A percentile compares a stretch with the other conserved stretches of the same genome.
These are phyloP conservation scores for Bipolaris bicolor DNA, from an alignment of 2,329 filamentous ascomycete species.

Conservation along the genomic window DNA sequence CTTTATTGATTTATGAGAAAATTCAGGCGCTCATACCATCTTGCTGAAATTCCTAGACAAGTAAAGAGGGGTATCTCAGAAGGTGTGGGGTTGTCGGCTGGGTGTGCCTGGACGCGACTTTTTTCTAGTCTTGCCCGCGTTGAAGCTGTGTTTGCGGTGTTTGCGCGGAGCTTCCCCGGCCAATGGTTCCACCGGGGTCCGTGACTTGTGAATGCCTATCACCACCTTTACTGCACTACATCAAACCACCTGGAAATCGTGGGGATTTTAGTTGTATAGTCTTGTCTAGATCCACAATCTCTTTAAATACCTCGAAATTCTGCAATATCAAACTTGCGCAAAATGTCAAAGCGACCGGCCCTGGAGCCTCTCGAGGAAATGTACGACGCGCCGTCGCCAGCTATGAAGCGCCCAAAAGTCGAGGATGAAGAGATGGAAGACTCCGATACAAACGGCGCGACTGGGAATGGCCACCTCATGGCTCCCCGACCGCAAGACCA, in stretches of 20 bases:
- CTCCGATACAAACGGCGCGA: slow-evolving; percentile 29
- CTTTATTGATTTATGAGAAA: neutral
- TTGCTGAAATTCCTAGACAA: slow-evolving; percentile 29
- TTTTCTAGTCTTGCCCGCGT: slow-evolving; percentile 41
- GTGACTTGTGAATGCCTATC: slow-evolving; percentile 28
- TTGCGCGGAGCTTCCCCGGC: slow-evolving; percentile 26
- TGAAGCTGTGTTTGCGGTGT: slow-evolving; percentile 36
- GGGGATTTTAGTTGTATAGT: neutral
- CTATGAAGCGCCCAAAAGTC: slow-evolving; percentile 55
- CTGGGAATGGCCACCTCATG: slow-evolving; percentile 41
- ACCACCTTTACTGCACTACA: slow-evolving; percentile 13
- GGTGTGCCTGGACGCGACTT: slow-evolving; percentile 44
- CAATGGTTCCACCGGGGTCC: slow-evolving; percentile 26
- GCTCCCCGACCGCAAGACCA: slow-evolving; percentile 33
- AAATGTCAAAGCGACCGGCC: slow-evolving; percentile 57
- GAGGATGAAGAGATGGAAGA: slow-evolving; percentile 51
- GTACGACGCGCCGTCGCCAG: slow-evolving; percentile 52
- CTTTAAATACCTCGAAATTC: neutral
- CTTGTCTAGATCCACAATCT: neutral
- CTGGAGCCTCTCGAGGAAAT: slow-evolving; percentile 53
- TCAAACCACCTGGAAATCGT: neutral
- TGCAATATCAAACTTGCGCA: slow-evolving; percentile 4
- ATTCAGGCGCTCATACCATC: slow-evolving; percentile 36
- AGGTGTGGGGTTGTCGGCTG: slow-evolving; percentile 33
- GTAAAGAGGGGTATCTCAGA: slow-evolving; percentile 41